phyloP scores from a whole-genome alignment of 495 filamentous ascomycete species.

The Parathielavia appendiculata region DNA sequence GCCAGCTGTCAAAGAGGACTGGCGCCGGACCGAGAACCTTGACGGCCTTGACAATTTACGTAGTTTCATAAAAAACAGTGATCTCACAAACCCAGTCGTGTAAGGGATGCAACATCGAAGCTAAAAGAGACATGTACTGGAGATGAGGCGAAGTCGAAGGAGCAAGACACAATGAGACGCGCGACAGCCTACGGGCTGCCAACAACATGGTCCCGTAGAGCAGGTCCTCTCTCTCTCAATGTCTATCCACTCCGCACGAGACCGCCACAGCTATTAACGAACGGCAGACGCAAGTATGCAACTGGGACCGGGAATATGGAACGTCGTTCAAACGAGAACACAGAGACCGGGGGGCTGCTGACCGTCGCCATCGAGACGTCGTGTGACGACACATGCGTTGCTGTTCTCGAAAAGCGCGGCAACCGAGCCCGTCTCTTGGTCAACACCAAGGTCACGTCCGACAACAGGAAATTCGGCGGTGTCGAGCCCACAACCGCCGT shows the following conservation, averaged over 20 bases:
- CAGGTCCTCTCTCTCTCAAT: no score
- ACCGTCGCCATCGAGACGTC: conserved; percentile 92
- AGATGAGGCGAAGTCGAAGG: neutral
- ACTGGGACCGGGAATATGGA: no score
- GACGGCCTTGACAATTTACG: neutral
- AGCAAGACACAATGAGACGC: neutral
- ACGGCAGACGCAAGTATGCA: no score
- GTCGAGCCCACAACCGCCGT: conserved; percentile 73
- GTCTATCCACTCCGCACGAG: no score
- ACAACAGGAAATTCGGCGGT: conserved; percentile 64
- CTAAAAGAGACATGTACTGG: neutral
- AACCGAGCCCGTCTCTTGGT: conserved; percentile 59
- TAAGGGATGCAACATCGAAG: neutral
- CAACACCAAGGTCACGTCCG: conserved; percentile 74
- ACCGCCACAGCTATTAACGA: neutral
- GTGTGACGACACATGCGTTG: conserved; percentile 96
- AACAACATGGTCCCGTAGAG: neutral
- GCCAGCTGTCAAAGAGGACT: neutral
- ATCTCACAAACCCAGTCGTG: neutral
- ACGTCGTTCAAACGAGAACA: neutral
- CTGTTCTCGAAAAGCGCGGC: conserved; percentile 60
- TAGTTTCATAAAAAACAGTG: neutral
- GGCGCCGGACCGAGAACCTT: neutral
- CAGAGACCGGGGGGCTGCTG: conserved; percentile 22
- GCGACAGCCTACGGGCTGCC: neutral